Base-by-base conservation (phyloP, 176 grass and related monocot genomes). In the Cymbopogon citratus region DNA sequence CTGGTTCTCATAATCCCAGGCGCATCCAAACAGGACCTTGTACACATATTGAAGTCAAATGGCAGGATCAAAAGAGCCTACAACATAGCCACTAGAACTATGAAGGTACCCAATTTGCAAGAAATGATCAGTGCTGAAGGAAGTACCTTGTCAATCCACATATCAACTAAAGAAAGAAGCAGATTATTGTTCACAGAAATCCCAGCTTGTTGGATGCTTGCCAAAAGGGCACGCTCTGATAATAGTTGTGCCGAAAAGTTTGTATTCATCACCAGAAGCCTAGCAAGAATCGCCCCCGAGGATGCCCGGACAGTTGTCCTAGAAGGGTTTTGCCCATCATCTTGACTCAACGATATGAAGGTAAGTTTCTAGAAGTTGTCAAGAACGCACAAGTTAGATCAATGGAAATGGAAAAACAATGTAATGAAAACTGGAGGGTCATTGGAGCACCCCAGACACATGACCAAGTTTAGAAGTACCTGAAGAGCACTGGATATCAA, bases 121-220 rank as follows among this genome's bases (percentile, higher is more conserved):
- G 60, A 21, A 68, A 69, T 74, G 5, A 35, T 59, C 80, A n/a
- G 60, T 76, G 27, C 27, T 78, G 49, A 60, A 60, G 45, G 10
- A 71, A 27, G 21, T 87, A 99, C 96, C 96, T 99, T 95, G 71
- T 99, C 91, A 26, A 95, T 85, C 96, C 96, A 99, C 80, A 93
- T 80, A 66, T 99, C 92, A 80, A 92, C 85, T 52, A 99, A 91
- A 85, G 81, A 88, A 81, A 99, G 91, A 83, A 99, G 91, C 61
- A 95, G 64, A 74, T 88, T 95, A 86, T 99, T 86, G 69, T 87
- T 91, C 52, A 99, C 61, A 59, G 89, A 86, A 90, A 99, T 72
- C 59, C 91, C 92, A 54, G 96, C 83, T 77, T 99, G 96, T 71
- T 90, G 89, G 69, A 99, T 90, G 66, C 56, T 90, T 56, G 80